Base-by-base conservation (phyloP, 2,329 filamentous ascomycete species). In the Xylariaceae sp. region DNA sequence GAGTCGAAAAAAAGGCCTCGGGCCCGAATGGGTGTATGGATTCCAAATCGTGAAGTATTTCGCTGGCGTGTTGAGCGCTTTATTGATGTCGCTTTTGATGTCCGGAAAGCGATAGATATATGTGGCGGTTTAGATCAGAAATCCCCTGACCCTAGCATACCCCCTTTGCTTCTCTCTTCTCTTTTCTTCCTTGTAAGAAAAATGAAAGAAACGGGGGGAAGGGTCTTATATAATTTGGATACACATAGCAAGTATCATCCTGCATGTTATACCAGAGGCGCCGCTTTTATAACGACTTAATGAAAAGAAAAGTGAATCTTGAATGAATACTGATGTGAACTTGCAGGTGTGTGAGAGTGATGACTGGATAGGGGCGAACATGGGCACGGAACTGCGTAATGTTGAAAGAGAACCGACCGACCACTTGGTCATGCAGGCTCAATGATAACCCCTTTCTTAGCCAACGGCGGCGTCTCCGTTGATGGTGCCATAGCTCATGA, bases 81-180 rank as follows among this genome's bases (percentile, higher is more conserved):
- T 30, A 39, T 53, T 54, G 18, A 15, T 53, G 48, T 42, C 48
- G 18, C 51, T 58, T 30, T 30, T 56, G 47, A 55, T 42, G 17
- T 11, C 30, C 42, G 9, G 50, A 45, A 55, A 60, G 62, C 56
- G 51, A 58, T 62, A 62, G 53, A 64, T 53, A 3, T 49, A 49
- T 47, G 47, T 58, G 49, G 52, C 51, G 53, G 51, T 47, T 34
- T 64, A 60, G 62, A 60, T 58, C 51, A 44, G 51, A 52, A 30
- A 30, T 30, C 23, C 53, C 44, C 51, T 48, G 55, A 57, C 53
- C 48, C 55, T 62, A 55, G 4, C 23, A 62, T 62, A 64, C 57
- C 59, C 57, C 55, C 23, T 30, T 59, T 57, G 57, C 51, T 60
- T 58, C 42, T 54, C 49, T 58, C 17, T 18, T 18, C 17, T 18